A percentile compares a stretch with the other conserved stretches of the same genome.
These are phyloP conservation scores for Beauveria asiatica DNA, from an alignment of 2,329 filamentous ascomycete species.

Conservation along the genomic window DNA sequence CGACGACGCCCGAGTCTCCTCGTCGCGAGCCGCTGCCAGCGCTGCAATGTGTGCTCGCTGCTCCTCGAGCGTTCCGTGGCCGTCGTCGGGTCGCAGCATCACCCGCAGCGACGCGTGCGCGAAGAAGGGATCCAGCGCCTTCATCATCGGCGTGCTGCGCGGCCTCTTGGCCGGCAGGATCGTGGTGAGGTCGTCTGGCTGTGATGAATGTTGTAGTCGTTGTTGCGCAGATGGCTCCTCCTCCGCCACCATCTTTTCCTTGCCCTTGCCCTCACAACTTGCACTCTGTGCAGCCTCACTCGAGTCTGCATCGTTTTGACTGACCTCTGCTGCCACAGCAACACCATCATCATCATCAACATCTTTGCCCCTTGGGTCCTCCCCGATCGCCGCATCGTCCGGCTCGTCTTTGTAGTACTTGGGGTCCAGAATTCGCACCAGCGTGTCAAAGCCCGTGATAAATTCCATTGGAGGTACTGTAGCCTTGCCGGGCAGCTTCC, in stretches of 20 bases:
- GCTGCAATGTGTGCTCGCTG: constrained; percentile 38
- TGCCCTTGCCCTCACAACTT: neutral
- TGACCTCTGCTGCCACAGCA: neutral
- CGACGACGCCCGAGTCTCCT: constrained; percentile 19
- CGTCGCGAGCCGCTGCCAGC: constrained; percentile 23
- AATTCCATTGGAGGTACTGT: constrained; percentile 48
- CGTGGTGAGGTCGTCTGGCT: neutral
- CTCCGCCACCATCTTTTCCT: neutral
- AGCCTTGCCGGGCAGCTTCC: neutral
- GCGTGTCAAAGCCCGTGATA: constrained; percentile 67
- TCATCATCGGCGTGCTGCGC: constrained; percentile 31
- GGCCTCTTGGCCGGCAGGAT: neutral
- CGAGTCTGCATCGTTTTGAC: neutral
- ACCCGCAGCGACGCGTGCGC: constrained; percentile 52
- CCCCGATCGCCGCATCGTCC: neutral
- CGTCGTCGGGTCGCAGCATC: constrained; percentile 51
- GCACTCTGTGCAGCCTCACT: neutral
- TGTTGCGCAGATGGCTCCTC: neutral
- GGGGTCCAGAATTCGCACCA: constrained; percentile 58
- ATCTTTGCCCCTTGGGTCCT: constrained; percentile 16
- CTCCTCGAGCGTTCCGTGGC: constrained; percentile 43
- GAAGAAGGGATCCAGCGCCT: constrained; percentile 56
- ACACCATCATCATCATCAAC: neutral
- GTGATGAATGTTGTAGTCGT: neutral
- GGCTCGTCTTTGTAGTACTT: constrained; percentile 52